Percentiles rank a stretch among this genome's conserved stretches.
These are phyloP conservation scores for Karstenula rhodostoma DNA, from an alignment of 2,329 filamentous ascomycete species.

Conservation along the genomic window DNA sequence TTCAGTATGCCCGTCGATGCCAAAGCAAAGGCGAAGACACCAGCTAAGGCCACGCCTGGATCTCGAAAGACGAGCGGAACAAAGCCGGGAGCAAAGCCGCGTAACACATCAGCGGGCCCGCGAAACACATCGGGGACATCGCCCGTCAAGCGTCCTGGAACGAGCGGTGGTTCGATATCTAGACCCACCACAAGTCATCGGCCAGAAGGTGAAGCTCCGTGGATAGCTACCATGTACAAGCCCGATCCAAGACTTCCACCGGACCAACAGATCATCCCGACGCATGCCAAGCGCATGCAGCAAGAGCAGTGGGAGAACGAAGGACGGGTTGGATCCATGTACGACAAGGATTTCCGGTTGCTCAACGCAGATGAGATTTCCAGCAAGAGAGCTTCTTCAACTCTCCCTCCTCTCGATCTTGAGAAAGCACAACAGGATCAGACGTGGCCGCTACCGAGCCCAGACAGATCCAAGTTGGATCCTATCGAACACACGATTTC, in stretches of 20 bases:
- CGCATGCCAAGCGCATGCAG: constrained; percentile 87
- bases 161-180: constrained; percentile 64
- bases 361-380: constrained; percentile 70
- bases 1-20: constrained; percentile 35
- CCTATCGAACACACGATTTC: constrained; percentile 31
- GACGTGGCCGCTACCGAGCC: constrained; percentile 47
- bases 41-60: constrained; percentile 47
- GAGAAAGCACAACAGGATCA: constrained; percentile 39
- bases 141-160: constrained; percentile 65
- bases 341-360: constrained; percentile 87
- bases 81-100: constrained; percentile 46
- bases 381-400: constrained; percentile 43
- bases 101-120: constrained; percentile 38
- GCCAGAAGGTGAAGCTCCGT: constrained; percentile 94
- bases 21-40: constrained; percentile 52
- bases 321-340: constrained; percentile 82
- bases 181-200: constrained; percentile 70
- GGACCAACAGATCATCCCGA: constrained; percentile 94
- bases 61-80: constrained; percentile 45
- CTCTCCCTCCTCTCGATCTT: constrained; percentile 36
- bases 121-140: constrained; percentile 40
- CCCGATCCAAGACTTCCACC: constrained; percentile 93
- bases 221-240: constrained; percentile 94
- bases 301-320: constrained; percentile 96
- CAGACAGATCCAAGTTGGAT: constrained; percentile 37